Base-by-base conservation (phyloP, 108 stramenopile species). In the Cylindrotheca closterium region DNA sequence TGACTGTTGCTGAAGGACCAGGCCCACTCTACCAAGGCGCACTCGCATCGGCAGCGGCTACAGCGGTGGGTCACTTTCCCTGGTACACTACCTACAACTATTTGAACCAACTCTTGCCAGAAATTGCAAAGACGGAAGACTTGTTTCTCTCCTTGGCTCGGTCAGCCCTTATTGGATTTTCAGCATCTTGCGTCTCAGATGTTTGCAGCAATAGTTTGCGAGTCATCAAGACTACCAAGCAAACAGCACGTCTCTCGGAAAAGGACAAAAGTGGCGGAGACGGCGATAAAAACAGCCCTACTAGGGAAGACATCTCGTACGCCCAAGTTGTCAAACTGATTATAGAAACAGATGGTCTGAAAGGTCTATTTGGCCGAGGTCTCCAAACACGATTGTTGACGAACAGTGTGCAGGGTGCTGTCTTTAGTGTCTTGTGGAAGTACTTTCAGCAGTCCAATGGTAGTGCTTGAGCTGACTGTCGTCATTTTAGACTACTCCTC, bases 161-260 rank as follows among this genome's bases (percentile, higher is more conserved):
- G 30, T 78, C 86, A 27, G 93, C 93, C 1, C 51, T 77, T 17
- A 51, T 91, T 27, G 93, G 93, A 19, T 57, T 91, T 27, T 64
- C 63, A 5, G 76, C 93, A 30, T 86, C 84, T 3, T 88, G 86
- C 55, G 88, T 88, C 18, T 86, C 84, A 2, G 93, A 94, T 56
- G 58, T 68, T 60, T 68, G 73, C 30, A 85, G 83, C 17, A 94
- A 94, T 62, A 83, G 82, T 49, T 75, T 94, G 23, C 77, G 93
- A 0, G 93, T 94, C 2, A 81, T 94, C 60, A 94, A 94, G 59
- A 91, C 90, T 2, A 88, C 86, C 4, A 91, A 91, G 52, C 93
- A 94, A 67, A 88, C 89, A 12, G 88, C 83, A 23, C 71, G 84
- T 22, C 53, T 89, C 24, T 42, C 37, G 10, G 7, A 42, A 10